Conservation (phyloP, 2,329 filamentous ascomycete genomes). For the Diaporthe sp. region DNA sequence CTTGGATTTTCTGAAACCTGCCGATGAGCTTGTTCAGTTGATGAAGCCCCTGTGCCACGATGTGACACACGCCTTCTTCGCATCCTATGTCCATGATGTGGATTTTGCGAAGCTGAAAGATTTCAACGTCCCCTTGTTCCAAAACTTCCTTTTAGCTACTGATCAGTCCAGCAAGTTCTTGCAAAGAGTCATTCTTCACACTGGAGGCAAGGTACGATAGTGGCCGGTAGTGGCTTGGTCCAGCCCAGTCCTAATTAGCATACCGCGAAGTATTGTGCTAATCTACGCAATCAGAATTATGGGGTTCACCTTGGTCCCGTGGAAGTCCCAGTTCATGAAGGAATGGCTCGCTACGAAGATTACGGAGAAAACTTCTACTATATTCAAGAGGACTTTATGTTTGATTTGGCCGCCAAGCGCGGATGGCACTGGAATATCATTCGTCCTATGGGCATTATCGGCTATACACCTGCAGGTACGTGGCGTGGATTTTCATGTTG, state of each 20-base stretch:
- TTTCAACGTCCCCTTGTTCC: constrained; percentile 36
- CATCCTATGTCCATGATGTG: constrained; percentile 36
- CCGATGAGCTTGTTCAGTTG: constrained; percentile 34
- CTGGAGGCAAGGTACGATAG: constrained; percentile 36
- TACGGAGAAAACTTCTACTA: constrained; percentile 62
- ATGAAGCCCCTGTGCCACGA: constrained; percentile 32
- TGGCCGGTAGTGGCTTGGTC: no score
- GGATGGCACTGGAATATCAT: constrained; percentile 47
- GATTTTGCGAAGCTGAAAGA: constrained; percentile 37
- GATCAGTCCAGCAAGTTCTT: constrained; percentile 30
- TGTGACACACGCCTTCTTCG: constrained; percentile 39
- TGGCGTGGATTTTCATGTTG: neutral
- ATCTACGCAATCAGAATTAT: constrained; percentile 56
- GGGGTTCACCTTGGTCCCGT: constrained; percentile 59
- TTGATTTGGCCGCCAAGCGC: constrained; percentile 35
- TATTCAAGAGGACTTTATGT: constrained; percentile 56
- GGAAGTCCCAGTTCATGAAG: constrained; percentile 59
- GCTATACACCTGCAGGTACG: constrained; percentile 46
- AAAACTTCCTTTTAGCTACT: constrained; percentile 36
- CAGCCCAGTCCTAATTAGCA: no score
- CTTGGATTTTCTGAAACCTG: constrained; percentile 38
- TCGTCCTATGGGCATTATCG: constrained; percentile 47
- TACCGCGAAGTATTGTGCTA: constrained; percentile 39
- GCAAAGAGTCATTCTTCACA: constrained; percentile 36
- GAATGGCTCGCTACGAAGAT: constrained; percentile 53